Conservation (phyloP, 495 filamentous ascomycete genomes). For the Lophiostoma macrostomum region DNA sequence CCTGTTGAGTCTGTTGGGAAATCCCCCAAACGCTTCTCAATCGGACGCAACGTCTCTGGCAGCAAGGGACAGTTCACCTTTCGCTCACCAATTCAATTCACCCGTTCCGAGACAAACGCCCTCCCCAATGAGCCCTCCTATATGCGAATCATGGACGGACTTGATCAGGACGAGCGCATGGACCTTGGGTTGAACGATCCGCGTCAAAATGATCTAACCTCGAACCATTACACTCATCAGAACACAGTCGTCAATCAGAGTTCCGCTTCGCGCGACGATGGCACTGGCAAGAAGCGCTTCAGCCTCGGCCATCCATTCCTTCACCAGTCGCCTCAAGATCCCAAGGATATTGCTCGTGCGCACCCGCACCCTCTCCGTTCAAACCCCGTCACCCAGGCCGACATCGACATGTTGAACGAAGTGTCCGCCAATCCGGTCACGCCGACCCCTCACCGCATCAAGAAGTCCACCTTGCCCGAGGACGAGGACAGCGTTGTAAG, state of each 20-base stretch:
- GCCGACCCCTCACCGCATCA: slow-evolving; percentile 1
- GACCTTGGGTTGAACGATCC: slow-evolving; percentile 13
- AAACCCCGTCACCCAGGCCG: not conserved
- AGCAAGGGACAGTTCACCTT: slow-evolving; percentile 1
- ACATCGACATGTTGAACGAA: not conserved
- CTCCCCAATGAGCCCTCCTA: slow-evolving; percentile 15
- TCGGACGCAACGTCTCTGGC: not conserved
- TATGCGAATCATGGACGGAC: slow-evolving; percentile 20
- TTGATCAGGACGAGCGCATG: slow-evolving; percentile 4
- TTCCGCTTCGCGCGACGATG: not conserved
- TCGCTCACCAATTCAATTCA: not conserved
- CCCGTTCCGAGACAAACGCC: not conserved
- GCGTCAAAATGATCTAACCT: slow-evolving; percentile 1
- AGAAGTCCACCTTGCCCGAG: slow-evolving; percentile 6
- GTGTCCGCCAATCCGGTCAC: slow-evolving; percentile 2
- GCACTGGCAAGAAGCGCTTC: not conserved
- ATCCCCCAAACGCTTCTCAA: not conserved
- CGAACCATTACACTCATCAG: not conserved
- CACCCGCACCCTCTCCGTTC: slow-evolving; percentile 13
- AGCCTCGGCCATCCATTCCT: slow-evolving; percentile 9
- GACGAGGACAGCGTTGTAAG: slow-evolving; percentile 29
- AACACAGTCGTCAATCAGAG: not conserved
- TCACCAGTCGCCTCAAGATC: not conserved
- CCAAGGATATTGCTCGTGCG: not conserved
- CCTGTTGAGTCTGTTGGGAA: not conserved